phyloP scores from a whole-genome alignment of 106 monocot genomes.

The Platanthera guangdongensis region DNA sequence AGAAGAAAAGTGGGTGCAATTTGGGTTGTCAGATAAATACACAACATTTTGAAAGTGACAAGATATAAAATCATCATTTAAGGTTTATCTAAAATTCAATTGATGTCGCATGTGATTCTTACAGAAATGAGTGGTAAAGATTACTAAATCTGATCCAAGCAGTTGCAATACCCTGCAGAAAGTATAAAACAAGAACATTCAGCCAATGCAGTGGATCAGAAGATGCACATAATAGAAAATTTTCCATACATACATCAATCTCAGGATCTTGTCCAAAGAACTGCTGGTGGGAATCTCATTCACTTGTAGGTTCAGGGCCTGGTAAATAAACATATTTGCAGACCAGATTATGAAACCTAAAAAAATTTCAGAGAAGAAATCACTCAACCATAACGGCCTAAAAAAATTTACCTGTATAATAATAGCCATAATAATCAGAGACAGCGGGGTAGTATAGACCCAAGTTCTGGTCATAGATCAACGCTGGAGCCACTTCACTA shows the following conservation, averaged over 20 bases:
- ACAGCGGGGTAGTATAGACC: slow-evolving; percentile 58
- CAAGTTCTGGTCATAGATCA: slow-evolving; percentile 43
- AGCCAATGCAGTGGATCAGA: neutral
- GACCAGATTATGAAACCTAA: neutral
- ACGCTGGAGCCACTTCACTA: slow-evolving; percentile 38
- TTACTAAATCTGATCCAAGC: too few relatives aligned
- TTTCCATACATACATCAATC: slow-evolving; percentile 20
- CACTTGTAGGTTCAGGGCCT: slow-evolving; percentile 54
- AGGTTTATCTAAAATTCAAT: too few relatives aligned
- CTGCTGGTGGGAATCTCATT: slow-evolving; percentile 49
- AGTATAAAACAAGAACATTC: neutral
- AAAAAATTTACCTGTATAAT: slow-evolving; percentile 39
- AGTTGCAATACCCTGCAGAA: slow-evolving; percentile 45
- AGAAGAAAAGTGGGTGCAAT: too few relatives aligned
- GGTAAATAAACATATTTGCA: neutral
- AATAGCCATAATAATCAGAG: slow-evolving; percentile 54
- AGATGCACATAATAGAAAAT: neutral
- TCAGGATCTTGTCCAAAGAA: slow-evolving; percentile 61
- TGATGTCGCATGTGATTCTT: too few relatives aligned
- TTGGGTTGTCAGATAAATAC: too few relatives aligned
- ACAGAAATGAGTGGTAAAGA: too few relatives aligned
- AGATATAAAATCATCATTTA: too few relatives aligned
- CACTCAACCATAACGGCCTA: neutral
- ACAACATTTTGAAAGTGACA: too few relatives aligned
- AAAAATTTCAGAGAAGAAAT: neutral